Base-by-base conservation (phyloP, 1,284 basidiomycete species). In the Sanghuangporus weigelae region DNA sequence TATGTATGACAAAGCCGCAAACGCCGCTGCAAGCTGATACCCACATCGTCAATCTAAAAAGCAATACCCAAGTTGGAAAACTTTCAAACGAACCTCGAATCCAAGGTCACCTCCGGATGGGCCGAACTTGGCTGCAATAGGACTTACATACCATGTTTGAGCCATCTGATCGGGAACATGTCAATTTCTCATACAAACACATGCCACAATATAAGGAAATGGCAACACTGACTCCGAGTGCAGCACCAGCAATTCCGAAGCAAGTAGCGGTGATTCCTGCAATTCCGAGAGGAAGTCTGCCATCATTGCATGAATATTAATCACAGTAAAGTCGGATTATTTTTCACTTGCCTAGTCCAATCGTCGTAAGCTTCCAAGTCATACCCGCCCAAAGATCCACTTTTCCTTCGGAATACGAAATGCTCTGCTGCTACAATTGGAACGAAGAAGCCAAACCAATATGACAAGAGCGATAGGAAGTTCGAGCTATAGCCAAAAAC, bases 361-460 rank as follows among this genome's bases (percentile, higher is more conserved):
- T 67, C 69, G 66, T 87, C 82, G 75, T 82, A 89, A 63, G 79
- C 81, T n/a, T 76, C 75, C 55, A 84, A 68, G 67, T 87, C 79
- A 68, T 87, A 87, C 11, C 80, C 81, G 8, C 78, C 80, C 10
- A 83, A 68, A 3, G 68, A 73, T 6, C 81, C 77, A 1, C 74
- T 68, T 44, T 73, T 72, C 7, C 76, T 67, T 16, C 84, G 74
- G 71, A 89, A 84, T 53, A 89, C 72, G 67, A 81, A 79, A 68
- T 84, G 84, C 67, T 87, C 85, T 64, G 84, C 81, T 0, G 77
- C 73, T 23, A 86, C 76, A 55, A 87, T 81, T 55, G 84, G 79
- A 63, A 85, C 74, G 71, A 85, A 85, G 70, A 86, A 81, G 1
- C 83, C 81, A 0, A 79, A 78, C 85, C 85, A 89, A 73, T 89